Evolutionary conservation across 2,329 filamentous ascomycete genomes (phyloP), one percentile per base, ranked within the genome.

Genomic region (Scedosporium boydii): DNA sequence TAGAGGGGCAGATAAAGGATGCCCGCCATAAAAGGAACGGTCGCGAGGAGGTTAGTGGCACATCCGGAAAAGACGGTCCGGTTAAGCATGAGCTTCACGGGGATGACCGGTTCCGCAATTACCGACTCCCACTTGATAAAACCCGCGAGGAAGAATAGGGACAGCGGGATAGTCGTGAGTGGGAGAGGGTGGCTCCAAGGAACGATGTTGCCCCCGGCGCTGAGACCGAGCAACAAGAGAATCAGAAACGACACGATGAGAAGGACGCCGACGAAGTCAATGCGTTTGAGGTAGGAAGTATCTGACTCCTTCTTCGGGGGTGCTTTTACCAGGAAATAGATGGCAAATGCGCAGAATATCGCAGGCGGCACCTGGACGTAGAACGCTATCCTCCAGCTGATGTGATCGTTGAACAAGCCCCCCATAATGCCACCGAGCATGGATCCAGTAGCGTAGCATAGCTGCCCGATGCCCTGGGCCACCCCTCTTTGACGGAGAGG

Each of bases 1-100:
- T 91, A 96, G 6, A 96, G 79, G 0, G 92, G 91, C 1, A 89
- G 80, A 73, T 95, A 96, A 73, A 93, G 95, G 61, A 93, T 75
- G 26, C 86, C 75, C 51, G 85, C 83, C 72, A 89, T 90, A 63
- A 88, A 78, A n/a, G 85, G 78, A 89, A 95, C 95, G 34, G 88
- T 91, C 65, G 79, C 79, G 66, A 93, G 83, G 75, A 93, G 84
- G 70, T 95, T 95, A 42, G 87, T 87, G 60, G 92, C 73, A 70
- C 91, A 96, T 4, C 89, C 88, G 0, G 87, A 81, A 59, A 88
- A 77, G 1, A 96, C 86, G 2, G 91, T 96, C 55, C 88, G 86
- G 63, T 89, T 77, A 6, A 86, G 71, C 2, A 96, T 81, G 6
- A 96, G 80, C 21, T 82, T 82, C 18, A 96, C 87, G 0, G 92